phyloP scores from a whole-genome alignment of 208 protist genomes.

The Angomonas ambiguus region DNA sequence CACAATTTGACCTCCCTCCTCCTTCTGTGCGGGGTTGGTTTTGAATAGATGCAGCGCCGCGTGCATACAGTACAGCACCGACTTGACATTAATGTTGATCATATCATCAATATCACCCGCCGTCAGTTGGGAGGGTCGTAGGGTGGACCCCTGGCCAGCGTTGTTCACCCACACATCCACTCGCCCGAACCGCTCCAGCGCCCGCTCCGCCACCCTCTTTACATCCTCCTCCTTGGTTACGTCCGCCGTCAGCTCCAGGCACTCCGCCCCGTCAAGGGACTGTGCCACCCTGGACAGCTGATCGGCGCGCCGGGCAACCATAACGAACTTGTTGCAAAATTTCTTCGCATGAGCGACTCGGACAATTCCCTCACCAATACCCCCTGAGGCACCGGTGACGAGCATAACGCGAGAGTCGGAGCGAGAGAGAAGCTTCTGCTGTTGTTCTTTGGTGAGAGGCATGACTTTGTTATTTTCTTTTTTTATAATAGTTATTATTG shows the following conservation, averaged over 20 bases:
- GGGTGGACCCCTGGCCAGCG: conserved; percentile 12
- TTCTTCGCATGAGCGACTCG: neutral
- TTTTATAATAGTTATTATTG: neutral
- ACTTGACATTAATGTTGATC: conserved; percentile 17
- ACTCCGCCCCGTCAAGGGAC: neutral
- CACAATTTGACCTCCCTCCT: conserved; percentile 10
- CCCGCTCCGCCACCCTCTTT: neutral
- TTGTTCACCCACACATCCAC: conserved; percentile 19
- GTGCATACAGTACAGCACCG: conserved; percentile 11
- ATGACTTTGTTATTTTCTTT: conserved; percentile 4
- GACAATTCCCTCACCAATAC: conserved; percentile 16
- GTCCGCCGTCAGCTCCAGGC: conserved; percentile 5
- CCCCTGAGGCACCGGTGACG: conserved; percentile 13
- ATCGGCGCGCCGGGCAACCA: conserved; percentile 11
- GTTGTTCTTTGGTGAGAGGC: neutral
- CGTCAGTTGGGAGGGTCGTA: neutral
- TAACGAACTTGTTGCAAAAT: conserved; percentile 7
- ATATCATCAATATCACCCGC: conserved; percentile 14
- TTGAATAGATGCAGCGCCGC: conserved; percentile 9
- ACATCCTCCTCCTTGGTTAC: conserved; percentile 12
- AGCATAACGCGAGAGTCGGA: conserved; percentile 9
- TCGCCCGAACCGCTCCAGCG: conserved; percentile 13
- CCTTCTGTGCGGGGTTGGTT: neutral
- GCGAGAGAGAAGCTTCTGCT: neutral
- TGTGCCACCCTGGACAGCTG: conserved; percentile 11